These are phyloP conservation scores for Phytophthora capsici DNA, from an alignment of 352 stramenopile genomes.

Conservation along the genomic window DNA sequence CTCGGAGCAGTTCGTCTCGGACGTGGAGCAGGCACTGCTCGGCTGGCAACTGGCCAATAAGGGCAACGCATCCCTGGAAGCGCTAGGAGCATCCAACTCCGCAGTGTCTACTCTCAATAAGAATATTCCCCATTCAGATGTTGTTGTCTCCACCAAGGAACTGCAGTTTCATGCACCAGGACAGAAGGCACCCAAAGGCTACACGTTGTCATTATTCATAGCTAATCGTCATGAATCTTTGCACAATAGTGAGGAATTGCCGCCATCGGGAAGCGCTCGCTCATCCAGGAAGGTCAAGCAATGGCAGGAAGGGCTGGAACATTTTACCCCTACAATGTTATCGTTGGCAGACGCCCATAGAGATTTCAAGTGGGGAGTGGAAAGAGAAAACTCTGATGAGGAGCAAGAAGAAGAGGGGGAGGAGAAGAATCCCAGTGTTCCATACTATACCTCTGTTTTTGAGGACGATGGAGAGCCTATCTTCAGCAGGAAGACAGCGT, in stretches of 20 bases:
- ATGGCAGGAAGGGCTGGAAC: conserved; percentile 71
- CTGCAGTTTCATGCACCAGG: conserved; percentile 37
- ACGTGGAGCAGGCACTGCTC: conserved; percentile 78
- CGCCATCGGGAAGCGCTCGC: neutral
- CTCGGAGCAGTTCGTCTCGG: conserved; percentile 81
- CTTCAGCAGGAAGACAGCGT: conserved; percentile 36
- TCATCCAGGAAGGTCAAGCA: conserved; percentile 37
- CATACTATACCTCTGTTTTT: conserved; percentile 25
- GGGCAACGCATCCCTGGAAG: conserved; percentile 60
- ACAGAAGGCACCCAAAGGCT: conserved; percentile 34
- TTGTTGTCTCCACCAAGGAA: conserved; percentile 42
- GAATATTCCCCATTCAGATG: conserved; percentile 10
- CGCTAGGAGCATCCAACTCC: conserved; percentile 23
- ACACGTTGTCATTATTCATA: conserved; percentile 63
- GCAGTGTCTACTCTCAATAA: neutral
- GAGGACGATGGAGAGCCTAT: conserved; percentile 28
- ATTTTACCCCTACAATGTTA: conserved; percentile 86
- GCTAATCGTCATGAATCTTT: neutral
- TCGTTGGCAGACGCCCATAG: conserved; percentile 55
- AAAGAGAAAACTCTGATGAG: neutral
- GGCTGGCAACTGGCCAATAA: conserved; percentile 71
- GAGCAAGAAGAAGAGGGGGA: neutral
- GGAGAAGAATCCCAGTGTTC: neutral
- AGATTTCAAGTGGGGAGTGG: conserved; percentile 49
- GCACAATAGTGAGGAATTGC: neutral